Evolutionary conservation across 768 basidiomycete genomes (phyloP).

Genomic region (Pleurotus citrinopileatus): DNA sequence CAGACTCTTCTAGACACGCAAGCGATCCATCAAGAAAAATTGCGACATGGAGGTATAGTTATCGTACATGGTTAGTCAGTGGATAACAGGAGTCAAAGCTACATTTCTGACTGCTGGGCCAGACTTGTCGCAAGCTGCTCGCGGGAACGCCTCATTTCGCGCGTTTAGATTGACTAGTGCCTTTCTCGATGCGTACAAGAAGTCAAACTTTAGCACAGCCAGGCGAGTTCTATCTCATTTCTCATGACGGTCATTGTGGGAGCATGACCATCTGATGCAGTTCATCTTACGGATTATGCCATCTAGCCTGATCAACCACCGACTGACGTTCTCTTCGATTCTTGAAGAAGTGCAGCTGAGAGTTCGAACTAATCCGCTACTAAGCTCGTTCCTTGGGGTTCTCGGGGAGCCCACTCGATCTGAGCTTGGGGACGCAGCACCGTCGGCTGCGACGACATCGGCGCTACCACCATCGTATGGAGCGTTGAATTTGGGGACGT

Average conservation of each 20-base stretch:
- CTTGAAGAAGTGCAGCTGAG: slow-evolving; percentile 84
- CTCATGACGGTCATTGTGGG: slow-evolving; percentile 6
- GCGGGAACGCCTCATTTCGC: slow-evolving; percentile 85
- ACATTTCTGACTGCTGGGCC: background rate
- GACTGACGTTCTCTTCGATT: slow-evolving; percentile 81
- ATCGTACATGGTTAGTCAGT: slow-evolving; percentile 73
- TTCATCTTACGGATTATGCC: slow-evolving; percentile 13
- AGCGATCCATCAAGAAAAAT: slow-evolving; percentile 80
- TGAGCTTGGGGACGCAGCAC: slow-evolving; percentile 31
- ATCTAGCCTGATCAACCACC: slow-evolving; percentile 71
- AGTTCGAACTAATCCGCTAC: slow-evolving; percentile 77
- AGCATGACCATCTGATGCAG: slow-evolving; percentile 15
- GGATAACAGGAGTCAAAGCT: background rate
- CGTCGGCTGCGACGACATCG: slow-evolving; percentile 34
- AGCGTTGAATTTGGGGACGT: slow-evolving; percentile 66
- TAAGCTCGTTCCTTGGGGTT: slow-evolving; percentile 74
- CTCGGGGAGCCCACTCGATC: slow-evolving; percentile 49
- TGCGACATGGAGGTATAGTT: slow-evolving; percentile 83
- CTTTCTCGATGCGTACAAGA: slow-evolving; percentile 82
- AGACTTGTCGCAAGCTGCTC: slow-evolving; percentile 78
- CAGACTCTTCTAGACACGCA: slow-evolving; percentile 80
- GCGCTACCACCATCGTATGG: slow-evolving; percentile 62
- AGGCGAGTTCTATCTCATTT: slow-evolving; percentile 49
- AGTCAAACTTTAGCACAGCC: slow-evolving; percentile 77
- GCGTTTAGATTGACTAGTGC: slow-evolving; percentile 81